Evolutionary conservation across 148 eudicot species (phyloP).

Genomic region (Rhododendron kiyosumense): DNA sequence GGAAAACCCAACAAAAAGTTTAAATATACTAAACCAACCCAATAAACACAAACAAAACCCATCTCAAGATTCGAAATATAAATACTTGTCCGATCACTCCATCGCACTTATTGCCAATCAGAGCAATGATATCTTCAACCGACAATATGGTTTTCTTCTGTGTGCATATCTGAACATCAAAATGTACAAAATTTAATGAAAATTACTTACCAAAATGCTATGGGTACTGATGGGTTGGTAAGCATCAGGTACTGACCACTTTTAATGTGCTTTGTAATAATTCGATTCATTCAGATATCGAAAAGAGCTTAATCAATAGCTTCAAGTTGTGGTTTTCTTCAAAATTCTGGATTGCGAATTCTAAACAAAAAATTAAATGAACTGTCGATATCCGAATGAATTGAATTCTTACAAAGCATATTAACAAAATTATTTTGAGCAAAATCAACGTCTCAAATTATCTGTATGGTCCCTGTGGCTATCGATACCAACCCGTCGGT

Average conservation of each 20-base stretch:
- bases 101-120: conserved; percentile 90
- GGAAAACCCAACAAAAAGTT: conserved; percentile 6
- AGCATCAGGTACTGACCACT: background rate
- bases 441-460: background rate
- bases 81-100: conserved; percentile 95
- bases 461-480: background rate
- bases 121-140: conserved; percentile 84
- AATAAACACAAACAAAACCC: background rate
- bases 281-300: background rate
- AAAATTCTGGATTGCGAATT: background rate
- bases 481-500: too few species aligned
- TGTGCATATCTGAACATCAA: conserved; percentile 70
- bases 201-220: background rate
- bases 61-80: background rate
- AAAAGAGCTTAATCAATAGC: background rate
- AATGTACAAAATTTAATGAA: background rate
- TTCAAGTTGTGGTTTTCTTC: background rate
- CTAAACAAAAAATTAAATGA: too few species aligned
- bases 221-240: background rate
- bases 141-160: conserved; percentile 87
- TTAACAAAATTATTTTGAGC: background rate
- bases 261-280: background rate
- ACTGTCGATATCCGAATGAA: background rate
- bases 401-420: background rate
- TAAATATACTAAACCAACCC: background rate